phyloP scores from a whole-genome alignment of 208 protist genomes.

The Angomonas deanei region DNA sequence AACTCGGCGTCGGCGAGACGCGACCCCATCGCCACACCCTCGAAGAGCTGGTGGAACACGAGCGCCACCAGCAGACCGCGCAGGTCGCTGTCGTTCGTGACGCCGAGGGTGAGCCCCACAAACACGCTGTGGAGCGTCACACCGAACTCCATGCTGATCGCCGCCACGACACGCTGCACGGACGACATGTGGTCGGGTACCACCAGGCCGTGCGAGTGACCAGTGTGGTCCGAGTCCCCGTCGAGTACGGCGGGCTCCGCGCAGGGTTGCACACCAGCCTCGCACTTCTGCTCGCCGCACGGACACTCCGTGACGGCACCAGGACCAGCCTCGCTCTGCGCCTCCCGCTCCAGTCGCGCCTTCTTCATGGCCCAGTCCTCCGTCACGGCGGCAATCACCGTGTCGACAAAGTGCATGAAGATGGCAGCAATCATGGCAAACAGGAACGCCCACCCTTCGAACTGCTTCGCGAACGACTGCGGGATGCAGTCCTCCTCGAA shows the following conservation, averaged over 20 bases:
- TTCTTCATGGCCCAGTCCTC: slow-evolving; percentile 1
- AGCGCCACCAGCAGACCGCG: too few relatives aligned
- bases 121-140: slow-evolving; percentile 53
- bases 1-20: too few relatives aligned
- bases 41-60: too few relatives aligned
- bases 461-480: slow-evolving; percentile 27
- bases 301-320: background rate
- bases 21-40: too few relatives aligned
- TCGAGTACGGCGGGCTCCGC: background rate
- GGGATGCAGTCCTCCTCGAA: slow-evolving; percentile 30
- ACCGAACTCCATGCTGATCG: slow-evolving; percentile 59
- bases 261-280: background rate
- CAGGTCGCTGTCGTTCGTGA: too few relatives aligned
- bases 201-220: too few relatives aligned
- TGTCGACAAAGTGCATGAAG: slow-evolving; percentile 48
- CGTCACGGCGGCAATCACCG: slow-evolving; percentile 18
- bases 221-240: background rate
- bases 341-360: background rate
- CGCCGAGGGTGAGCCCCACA: too few relatives aligned
- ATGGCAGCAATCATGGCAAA: slow-evolving; percentile 43
- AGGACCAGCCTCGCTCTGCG: background rate
- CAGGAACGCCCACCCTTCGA: slow-evolving; percentile 39
- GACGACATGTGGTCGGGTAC: too few relatives aligned
- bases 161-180: too few relatives aligned
- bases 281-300: background rate